A percentile compares a stretch with the other conserved stretches of the same genome.
Evolutionary conservation across 352 stramenopile genomes (phyloP).

Genomic region (Elongisporangium senticosum): DNA sequence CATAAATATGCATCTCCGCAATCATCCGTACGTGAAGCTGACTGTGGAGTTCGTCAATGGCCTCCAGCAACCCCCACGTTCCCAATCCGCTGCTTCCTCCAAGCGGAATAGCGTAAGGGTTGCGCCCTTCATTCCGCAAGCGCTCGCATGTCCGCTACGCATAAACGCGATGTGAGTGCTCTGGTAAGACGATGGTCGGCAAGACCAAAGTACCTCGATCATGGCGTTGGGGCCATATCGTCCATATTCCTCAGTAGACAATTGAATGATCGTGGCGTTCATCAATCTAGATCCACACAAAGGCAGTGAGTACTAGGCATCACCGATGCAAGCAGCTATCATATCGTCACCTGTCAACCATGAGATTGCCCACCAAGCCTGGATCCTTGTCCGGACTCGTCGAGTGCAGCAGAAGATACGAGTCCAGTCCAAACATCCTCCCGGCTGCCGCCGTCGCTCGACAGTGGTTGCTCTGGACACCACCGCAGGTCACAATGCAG

Average conservation of each 20-base stretch:
- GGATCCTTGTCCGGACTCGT: slow-evolving; percentile 73
- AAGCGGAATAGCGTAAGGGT: slow-evolving; percentile 79
- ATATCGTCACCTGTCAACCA: slow-evolving; percentile 54
- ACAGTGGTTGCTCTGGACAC: slow-evolving; percentile 94
- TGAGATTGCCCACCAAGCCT: slow-evolving; percentile 62
- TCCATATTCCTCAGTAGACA: slow-evolving; percentile 77
- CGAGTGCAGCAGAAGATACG: slow-evolving; percentile 87
- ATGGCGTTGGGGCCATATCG: slow-evolving; percentile 74
- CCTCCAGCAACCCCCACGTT: slow-evolving; percentile 92
- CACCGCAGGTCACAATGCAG: slow-evolving; percentile 91
- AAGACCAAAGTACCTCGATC: too few species aligned
- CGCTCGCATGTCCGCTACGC: slow-evolving; percentile 64
- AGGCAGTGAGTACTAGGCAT: too few species aligned
- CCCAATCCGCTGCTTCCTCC: slow-evolving; percentile 90
- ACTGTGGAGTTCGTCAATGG: slow-evolving; percentile 85
- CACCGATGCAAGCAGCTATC: background rate
- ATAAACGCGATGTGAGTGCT: too few species aligned
- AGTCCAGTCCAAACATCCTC: slow-evolving; percentile 89
- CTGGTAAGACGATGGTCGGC: background rate
- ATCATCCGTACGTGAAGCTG: slow-evolving; percentile 41
- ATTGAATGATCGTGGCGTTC: slow-evolving; percentile 66
- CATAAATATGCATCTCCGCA: background rate
- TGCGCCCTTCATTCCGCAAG: slow-evolving; percentile 43
- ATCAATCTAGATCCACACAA: slow-evolving; percentile 31
- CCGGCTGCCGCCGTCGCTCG: slow-evolving; percentile 74